Evolutionary conservation across 257 asterid genomes (phyloP), one percentile per base, ranked within the genome.

Genomic region (Gardenia jasminoides): DNA sequence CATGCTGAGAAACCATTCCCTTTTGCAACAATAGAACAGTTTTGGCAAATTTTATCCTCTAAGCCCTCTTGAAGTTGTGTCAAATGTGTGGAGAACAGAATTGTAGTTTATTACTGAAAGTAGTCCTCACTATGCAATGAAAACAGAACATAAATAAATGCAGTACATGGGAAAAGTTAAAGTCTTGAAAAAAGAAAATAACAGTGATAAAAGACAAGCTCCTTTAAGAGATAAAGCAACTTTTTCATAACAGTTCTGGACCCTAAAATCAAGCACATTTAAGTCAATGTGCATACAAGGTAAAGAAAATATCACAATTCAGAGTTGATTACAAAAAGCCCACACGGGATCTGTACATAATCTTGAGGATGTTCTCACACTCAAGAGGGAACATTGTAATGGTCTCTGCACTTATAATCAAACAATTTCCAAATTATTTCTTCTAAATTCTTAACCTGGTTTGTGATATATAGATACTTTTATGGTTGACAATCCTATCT

Each of bases 1-100:
- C 52, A 56, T 78, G 75, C 76, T 46, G 81, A 81, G 85, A 80
- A 85, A 89, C 69, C 91, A 90, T 89, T 82, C 91, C 96, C 91
- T 84, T 82, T 79, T 2, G 78, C 52, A 77, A 66, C 50, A 31
- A 30, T 67, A 19, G 61, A 59, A 70, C 73, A 77, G 79, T 50
- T 47, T 69, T 71, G 6, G 56, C 71, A 80, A 81, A 70, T 56
- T 26, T 68, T 78, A 66, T 77, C 81, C 78, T 76, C 82, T 70
- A 69, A 69, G 61, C 76, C 76, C 48, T 52, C 75, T 65, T 61
- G 31, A 80, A 30, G 72, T 61, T 62, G 83, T 41, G 48, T 30
- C 64, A 28, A 64, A 80, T 59, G 72, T 13, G 76, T 28, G 56
- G 78, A 48, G 20, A 64, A 65, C 68, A 52, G 74, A 68, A 58